Evolutionary conservation across 768 basidiomycete species (phyloP).

Genomic region (Fomitopsis pulvina): DNA sequence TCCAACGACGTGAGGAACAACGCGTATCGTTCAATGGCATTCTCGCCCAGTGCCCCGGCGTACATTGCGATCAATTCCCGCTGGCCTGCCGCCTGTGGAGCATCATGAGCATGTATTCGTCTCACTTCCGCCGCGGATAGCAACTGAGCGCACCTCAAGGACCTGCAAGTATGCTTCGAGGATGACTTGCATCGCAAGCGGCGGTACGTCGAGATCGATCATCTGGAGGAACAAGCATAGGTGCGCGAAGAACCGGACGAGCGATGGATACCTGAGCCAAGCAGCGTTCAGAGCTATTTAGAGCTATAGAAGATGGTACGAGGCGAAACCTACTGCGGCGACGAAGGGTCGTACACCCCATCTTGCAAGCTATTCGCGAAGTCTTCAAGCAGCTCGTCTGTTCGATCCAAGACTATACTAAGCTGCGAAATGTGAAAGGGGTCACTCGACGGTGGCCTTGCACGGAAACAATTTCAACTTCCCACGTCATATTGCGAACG

Average conservation of each 20-base stretch:
- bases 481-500: background rate
- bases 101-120: too few relatives aligned
- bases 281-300: too few relatives aligned
- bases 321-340: constrained; percentile 45
- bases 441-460: constrained; percentile 56
- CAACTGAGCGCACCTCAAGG: constrained; percentile 76
- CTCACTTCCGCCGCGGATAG: too few relatives aligned
- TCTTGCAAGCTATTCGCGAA: constrained; percentile 55
- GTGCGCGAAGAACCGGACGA: constrained; percentile 91
- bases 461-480: background rate
- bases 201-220: constrained; percentile 69
- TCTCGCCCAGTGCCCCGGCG: constrained; percentile 83
- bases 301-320: too few relatives aligned
- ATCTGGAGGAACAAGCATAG: constrained; percentile 83
- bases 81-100: constrained; percentile 61
- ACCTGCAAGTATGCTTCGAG: constrained; percentile 85
- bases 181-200: constrained; percentile 70
- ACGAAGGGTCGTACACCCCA: constrained; percentile 39
- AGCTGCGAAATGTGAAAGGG: constrained; percentile 81
- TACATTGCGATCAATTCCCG: constrained; percentile 90
- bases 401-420: constrained; percentile 68
- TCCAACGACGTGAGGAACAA: constrained; percentile 79
- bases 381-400: constrained; percentile 57
- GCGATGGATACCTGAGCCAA: constrained; percentile 61
- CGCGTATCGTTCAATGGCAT: constrained; percentile 89